Evolutionary conservation across 371 early-diverging fungal genomes (phyloP).

Genomic region (Rhizopus arrhizus): DNA sequence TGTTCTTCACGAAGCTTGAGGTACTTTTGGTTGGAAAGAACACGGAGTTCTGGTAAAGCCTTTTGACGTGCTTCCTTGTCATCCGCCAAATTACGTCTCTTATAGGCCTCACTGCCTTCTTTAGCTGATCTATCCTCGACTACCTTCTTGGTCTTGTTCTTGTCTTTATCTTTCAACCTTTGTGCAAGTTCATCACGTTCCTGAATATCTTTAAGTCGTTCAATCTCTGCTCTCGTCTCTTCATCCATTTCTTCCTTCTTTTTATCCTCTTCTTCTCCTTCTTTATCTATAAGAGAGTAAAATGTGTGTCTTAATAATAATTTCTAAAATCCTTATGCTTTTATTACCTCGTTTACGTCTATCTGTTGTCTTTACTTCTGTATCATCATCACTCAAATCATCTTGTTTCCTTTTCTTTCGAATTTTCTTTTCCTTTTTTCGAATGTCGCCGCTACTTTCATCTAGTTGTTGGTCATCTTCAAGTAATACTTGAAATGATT

Average conservation of each 20-base stretch:
- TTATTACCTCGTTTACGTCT: conserved; percentile 25
- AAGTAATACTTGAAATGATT: conserved; percentile 54
- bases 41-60: conserved; percentile 76
- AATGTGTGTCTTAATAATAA: neutral
- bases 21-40: conserved; percentile 88
- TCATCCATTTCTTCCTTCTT: conserved; percentile 40
- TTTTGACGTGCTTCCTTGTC: conserved; percentile 69
- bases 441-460: conserved; percentile 28
- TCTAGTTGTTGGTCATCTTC: conserved; percentile 51
- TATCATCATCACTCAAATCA: conserved; percentile 59
- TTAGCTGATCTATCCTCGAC: conserved; percentile 83
- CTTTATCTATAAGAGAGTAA: neutral
- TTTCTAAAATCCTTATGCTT: conserved; percentile 19
- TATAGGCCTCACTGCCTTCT: conserved; percentile 67
- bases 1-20: conserved; percentile 86
- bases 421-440: conserved; percentile 53
- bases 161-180: conserved; percentile 81
- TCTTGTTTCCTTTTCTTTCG: conserved; percentile 60
- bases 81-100: conserved; percentile 80
- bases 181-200: conserved; percentile 93
- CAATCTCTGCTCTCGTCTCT: conserved; percentile 46
- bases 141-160: conserved; percentile 77
- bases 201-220: conserved; percentile 64
- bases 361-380: conserved; percentile 49
- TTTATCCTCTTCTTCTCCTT: conserved; percentile 35